These are phyloP conservation scores for Globisporangium rhizosaccharum DNA, from an alignment of 352 stramenopile genomes.

Conservation along the genomic window DNA sequence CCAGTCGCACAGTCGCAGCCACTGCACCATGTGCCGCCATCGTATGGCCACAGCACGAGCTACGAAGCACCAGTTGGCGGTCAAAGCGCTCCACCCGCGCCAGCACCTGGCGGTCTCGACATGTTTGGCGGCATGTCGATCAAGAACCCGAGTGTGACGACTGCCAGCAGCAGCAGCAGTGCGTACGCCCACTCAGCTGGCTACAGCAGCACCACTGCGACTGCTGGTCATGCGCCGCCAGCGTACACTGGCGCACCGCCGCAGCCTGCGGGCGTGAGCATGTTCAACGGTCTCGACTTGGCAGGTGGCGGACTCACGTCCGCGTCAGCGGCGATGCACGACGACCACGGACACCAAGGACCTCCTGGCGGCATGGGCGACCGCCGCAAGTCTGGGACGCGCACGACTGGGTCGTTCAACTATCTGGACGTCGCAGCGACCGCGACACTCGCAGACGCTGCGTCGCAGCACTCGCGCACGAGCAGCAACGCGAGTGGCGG, in stretches of 20 bases:
- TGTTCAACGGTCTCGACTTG: slow-evolving; percentile 53
- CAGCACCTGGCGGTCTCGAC: slow-evolving; percentile 19
- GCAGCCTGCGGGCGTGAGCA: slow-evolving; percentile 10
- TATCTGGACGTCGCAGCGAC: slow-evolving; percentile 44
- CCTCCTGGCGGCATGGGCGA: slow-evolving; percentile 12
- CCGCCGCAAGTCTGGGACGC: slow-evolving; percentile 31
- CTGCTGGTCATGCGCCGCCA: background rate
- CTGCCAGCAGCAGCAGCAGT: background rate
- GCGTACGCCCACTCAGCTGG: too few relatives aligned
- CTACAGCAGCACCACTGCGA: too few relatives aligned
- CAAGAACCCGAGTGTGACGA: slow-evolving; percentile 19
- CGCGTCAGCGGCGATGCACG: background rate
- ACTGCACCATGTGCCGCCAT: slow-evolving; percentile 8
- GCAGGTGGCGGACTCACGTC: slow-evolving; percentile 18
- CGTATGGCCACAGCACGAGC: slow-evolving; percentile 9
- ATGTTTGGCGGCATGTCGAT: slow-evolving; percentile 82
- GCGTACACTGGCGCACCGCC: background rate
- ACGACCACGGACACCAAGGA: slow-evolving; percentile 24
- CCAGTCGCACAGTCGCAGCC: slow-evolving; percentile 1
- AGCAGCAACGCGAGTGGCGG: slow-evolving; percentile 23
- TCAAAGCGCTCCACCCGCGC: background rate
- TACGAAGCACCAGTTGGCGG: slow-evolving; percentile 10
- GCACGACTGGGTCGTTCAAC: slow-evolving; percentile 47
- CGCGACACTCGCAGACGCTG: slow-evolving; percentile 13
- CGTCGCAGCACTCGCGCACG: background rate